phyloP scores from a whole-genome alignment of 2,329 filamentous ascomycete genomes.

The Pseudocercospora pini-densiflorae region DNA sequence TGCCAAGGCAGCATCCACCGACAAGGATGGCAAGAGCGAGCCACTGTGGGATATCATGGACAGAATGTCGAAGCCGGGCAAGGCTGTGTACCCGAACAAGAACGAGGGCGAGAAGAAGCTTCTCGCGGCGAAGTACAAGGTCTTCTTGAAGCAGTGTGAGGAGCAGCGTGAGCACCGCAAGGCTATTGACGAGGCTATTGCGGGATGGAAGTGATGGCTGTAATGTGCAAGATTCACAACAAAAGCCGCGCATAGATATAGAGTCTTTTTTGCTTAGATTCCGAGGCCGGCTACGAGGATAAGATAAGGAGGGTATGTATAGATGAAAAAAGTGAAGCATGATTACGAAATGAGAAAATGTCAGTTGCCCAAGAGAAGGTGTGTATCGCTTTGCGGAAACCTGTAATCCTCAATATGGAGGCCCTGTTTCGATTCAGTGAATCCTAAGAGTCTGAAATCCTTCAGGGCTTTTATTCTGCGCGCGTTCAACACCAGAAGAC shows the following conservation, averaged over 20 bases:
- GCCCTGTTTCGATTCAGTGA: too few species aligned
- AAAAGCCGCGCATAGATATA: conserved; percentile 7
- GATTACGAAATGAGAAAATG: not conserved
- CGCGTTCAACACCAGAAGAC: too few species aligned
- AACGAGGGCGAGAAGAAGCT: conserved; percentile 77
- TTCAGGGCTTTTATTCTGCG: too few species aligned
- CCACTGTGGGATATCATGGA: conserved; percentile 97
- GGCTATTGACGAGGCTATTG: conserved; percentile 68
- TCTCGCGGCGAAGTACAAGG: conserved; percentile 85
- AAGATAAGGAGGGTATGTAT: not conserved
- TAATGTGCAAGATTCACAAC: not conserved
- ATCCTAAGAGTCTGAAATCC: too few species aligned
- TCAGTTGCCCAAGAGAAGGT: not conserved
- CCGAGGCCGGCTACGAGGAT: not conserved
- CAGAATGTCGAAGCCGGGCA: conserved; percentile 92
- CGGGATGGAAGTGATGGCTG: conserved; percentile 36
- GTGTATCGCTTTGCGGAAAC: too few species aligned
- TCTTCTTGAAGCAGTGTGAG: conserved; percentile 92
- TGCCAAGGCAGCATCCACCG: conserved; percentile 90
- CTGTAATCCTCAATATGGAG: too few species aligned
- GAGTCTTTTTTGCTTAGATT: not conserved
- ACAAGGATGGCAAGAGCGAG: conserved; percentile 77
- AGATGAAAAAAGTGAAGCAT: not conserved
- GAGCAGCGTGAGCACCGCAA: conserved; percentile 82
- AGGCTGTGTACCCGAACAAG: conserved; percentile 74